phyloP scores from a whole-genome alignment of 345 rosid genomes.

The Salix dunnii region DNA sequence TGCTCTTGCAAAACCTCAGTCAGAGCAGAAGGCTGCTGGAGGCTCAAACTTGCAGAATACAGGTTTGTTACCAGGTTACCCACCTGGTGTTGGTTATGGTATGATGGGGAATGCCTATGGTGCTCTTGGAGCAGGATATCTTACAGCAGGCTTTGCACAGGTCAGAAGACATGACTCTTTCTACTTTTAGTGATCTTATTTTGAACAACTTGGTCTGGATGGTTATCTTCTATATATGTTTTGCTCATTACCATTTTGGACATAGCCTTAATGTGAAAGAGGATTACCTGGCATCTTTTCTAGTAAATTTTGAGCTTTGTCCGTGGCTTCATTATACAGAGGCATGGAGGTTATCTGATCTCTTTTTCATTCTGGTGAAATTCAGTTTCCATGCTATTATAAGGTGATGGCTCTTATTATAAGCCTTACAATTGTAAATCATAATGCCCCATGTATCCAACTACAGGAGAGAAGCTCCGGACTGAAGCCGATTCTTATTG shows the following conservation, averaged over 20 bases:
- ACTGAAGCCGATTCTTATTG: neutral
- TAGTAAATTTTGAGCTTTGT: neutral
- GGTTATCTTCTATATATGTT: neutral
- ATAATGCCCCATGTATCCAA: neutral
- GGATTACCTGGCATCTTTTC: neutral
- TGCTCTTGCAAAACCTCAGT: conserved; percentile 91
- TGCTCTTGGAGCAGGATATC: conserved; percentile 60
- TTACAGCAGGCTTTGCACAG: conserved; percentile 67
- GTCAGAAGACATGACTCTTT: conserved; percentile 34
- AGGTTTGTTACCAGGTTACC: conserved; percentile 62
- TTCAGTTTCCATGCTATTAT: neutral
- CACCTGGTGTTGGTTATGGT: conserved; percentile 67
- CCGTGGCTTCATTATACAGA: neutral
- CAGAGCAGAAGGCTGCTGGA: conserved; percentile 65
- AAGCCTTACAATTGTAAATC: neutral
- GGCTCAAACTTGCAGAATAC: conserved; percentile 50
- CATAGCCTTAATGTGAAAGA: neutral
- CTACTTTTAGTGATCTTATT: neutral
- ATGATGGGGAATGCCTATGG: conserved; percentile 63
- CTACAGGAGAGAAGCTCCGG: neutral
- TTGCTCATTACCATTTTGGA: neutral
- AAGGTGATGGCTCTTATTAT: neutral
- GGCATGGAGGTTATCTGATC: neutral
- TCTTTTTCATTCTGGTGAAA: neutral
- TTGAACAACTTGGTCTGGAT: neutral